phyloP scores from a whole-genome alignment of 495 filamentous ascomycete species.

The Chaetomium tenue region DNA sequence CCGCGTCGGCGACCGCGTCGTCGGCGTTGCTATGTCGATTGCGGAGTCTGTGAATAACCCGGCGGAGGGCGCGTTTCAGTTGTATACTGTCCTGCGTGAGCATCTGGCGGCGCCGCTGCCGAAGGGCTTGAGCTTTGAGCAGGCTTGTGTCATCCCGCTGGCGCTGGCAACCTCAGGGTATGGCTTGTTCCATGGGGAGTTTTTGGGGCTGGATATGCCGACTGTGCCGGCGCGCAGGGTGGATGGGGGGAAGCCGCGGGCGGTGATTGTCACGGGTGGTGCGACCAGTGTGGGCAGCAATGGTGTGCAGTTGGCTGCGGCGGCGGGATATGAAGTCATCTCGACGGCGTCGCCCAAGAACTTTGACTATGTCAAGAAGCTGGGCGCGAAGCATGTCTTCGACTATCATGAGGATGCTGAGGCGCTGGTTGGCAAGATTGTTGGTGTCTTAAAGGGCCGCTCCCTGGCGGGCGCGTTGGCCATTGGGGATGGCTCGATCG shows the following conservation, averaged over 20 bases:
- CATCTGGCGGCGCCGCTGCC: background rate
- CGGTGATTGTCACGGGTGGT: background rate
- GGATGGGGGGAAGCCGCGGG: background rate
- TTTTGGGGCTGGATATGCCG: background rate
- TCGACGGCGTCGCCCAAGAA: slow-evolving; percentile 56
- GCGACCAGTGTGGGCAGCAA: slow-evolving; percentile 39
- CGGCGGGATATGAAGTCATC: slow-evolving; percentile 60
- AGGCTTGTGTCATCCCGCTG: background rate
- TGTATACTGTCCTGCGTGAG: background rate
- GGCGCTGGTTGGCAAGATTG: background rate
- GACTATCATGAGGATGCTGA: background rate
- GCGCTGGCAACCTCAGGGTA: background rate
- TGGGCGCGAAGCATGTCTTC: slow-evolving; percentile 47
- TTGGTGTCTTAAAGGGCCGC: background rate
- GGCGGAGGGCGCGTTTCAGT: background rate
- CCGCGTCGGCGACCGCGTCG: slow-evolving; percentile 46
- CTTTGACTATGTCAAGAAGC: slow-evolving; percentile 49
- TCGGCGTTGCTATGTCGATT: slow-evolving; percentile 31
- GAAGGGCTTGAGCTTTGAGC: background rate
- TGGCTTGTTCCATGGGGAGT: background rate
- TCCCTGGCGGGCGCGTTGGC: background rate
- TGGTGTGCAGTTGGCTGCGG: slow-evolving; percentile 60
- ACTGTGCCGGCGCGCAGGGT: background rate
- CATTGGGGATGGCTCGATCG: background rate
- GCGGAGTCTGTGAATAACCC: slow-evolving; percentile 34